Evolutionary conservation across 2,329 filamentous ascomycete species (phyloP), one percentile per base, ranked within the genome.

Genomic region (Fusarium clavum): DNA sequence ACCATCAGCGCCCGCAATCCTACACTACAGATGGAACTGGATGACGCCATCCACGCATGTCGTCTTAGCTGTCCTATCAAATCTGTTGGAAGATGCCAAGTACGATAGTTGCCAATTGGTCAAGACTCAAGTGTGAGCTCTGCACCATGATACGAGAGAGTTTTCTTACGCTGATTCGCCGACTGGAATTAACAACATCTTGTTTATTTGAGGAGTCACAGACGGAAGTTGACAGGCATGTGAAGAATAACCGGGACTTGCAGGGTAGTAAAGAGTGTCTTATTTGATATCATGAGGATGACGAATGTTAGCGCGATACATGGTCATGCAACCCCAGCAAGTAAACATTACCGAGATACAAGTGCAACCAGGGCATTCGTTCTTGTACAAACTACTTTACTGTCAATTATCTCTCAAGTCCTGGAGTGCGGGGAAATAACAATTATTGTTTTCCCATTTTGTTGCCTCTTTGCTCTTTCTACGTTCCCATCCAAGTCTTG

Each of bases 41-140:
- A 64, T 72, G 69, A 70, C 58, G 71, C 57, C 69, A 72, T 61
- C 11, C 30, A 38, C 18, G 41, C 47, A 67, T 61, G 57, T 32
- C 44, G 30, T 53, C 53, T 69, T 60, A 10, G 24, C n/a, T 40
- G 25, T 30, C 64, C 62, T 67, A 62, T 64, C 32, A 58, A 30
- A 57, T 22, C 16, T 60, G 43, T 40, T 40, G 27, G 44, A 40
- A n/a, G 22, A 11, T 32, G 61, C 46, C 53, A 65, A 52, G 60
- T 43, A 25, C 44, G n/a, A 18, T n/a, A 27, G 8, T 53, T 13
- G 34, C 13, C 32, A 30, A 66, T 61, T 66, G 63, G 61, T 29
- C 29, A n/a, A 34, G 30, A 47, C 32, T 29, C 34, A 43, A 60
- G 11, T 22, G 32, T 47, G 52, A 61, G 61, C 55, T 47, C 32